phyloP scores from a whole-genome alignment of 129 eudicot genomes.

The Gnaphalium uliginosum region DNA sequence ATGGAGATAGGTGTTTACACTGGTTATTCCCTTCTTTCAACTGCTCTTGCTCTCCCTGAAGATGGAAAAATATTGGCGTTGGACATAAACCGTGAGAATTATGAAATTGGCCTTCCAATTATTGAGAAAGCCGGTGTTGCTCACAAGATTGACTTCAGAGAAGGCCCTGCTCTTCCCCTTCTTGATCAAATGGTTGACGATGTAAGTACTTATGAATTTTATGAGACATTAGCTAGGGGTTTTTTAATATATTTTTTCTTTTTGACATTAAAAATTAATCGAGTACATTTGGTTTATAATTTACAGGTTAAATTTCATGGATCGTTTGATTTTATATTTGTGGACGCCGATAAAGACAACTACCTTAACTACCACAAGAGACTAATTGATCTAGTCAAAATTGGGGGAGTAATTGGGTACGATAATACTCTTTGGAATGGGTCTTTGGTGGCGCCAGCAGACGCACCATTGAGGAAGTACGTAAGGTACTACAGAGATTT shows the following conservation, averaged over 20 bases:
- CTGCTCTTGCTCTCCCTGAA: slow-evolving; percentile 57
- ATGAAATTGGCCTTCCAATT: slow-evolving; percentile 39
- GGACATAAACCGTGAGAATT: slow-evolving; percentile 37
- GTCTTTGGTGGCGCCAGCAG: slow-evolving; percentile 34
- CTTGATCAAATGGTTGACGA: slow-evolving; percentile 31
- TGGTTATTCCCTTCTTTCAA: slow-evolving; percentile 56
- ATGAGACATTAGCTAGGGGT: neutral
- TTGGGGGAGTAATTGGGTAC: slow-evolving; percentile 33
- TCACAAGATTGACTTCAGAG: slow-evolving; percentile 40
- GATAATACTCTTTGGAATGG: slow-evolving; percentile 38
- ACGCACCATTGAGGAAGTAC: slow-evolving; percentile 31
- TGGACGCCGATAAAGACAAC: slow-evolving; percentile 39
- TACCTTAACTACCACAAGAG: slow-evolving; percentile 35
- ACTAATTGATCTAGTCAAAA: slow-evolving; percentile 25
- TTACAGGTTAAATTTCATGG: slow-evolving; percentile 24
- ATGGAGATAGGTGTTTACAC: slow-evolving; percentile 61
- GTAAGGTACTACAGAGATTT: slow-evolving; percentile 37
- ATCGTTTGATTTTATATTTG: slow-evolving; percentile 33
- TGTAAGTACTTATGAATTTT: slow-evolving; percentile 6
- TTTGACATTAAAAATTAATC: neutral
- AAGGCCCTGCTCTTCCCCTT: slow-evolving; percentile 41
- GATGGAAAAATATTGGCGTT: slow-evolving; percentile 54
- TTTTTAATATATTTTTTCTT: too few species aligned
- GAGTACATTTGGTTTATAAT: neutral
- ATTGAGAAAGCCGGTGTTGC: slow-evolving; percentile 42